phyloP scores from a whole-genome alignment of 2,329 filamentous ascomycete genomes.

The Ophiostoma ips region DNA sequence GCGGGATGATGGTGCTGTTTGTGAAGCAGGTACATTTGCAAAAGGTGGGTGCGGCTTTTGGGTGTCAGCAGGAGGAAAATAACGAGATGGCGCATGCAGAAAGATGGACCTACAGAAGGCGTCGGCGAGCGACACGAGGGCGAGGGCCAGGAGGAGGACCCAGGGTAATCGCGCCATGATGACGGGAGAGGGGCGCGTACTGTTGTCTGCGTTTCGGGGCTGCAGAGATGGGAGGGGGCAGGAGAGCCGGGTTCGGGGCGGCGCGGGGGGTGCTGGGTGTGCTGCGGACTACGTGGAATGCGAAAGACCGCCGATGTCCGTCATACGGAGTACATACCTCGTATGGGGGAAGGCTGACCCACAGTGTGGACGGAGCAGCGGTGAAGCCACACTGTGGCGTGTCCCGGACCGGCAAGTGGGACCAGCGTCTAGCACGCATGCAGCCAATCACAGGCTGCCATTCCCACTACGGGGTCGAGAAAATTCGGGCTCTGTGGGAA shows the following conservation, averaged over 20 bases:
- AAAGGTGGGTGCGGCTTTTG: constrained; percentile 44
- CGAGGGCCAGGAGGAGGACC: constrained; percentile 24
- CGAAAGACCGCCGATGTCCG: too few relatives aligned
- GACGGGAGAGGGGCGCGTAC: not conserved
- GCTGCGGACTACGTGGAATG: too few relatives aligned
- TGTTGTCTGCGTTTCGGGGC: too few relatives aligned
- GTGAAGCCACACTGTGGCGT: constrained; percentile 10
- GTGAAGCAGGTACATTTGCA: constrained; percentile 60
- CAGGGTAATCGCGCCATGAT: constrained; percentile 27
- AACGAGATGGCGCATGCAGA: too few relatives aligned
- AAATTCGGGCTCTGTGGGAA: not conserved
- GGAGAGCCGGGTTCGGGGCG: not conserved
- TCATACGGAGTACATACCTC: too few relatives aligned
- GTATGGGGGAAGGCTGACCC: too few relatives aligned
- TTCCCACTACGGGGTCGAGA: not conserved
- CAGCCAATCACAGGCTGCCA: constrained; percentile 4
- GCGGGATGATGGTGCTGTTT: constrained; percentile 53
- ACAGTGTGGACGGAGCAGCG: not conserved
- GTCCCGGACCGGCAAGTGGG: too few relatives aligned
- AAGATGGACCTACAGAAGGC: constrained; percentile 27
- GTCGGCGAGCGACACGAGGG: constrained; percentile 19
- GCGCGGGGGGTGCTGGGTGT: too few relatives aligned
- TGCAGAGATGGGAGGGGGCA: not conserved
- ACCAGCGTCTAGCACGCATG: not conserved
- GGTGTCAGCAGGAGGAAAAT: not conserved